phyloP scores from a whole-genome alignment of 176 grass and related monocot genomes.

The Thalia dealbata region DNA sequence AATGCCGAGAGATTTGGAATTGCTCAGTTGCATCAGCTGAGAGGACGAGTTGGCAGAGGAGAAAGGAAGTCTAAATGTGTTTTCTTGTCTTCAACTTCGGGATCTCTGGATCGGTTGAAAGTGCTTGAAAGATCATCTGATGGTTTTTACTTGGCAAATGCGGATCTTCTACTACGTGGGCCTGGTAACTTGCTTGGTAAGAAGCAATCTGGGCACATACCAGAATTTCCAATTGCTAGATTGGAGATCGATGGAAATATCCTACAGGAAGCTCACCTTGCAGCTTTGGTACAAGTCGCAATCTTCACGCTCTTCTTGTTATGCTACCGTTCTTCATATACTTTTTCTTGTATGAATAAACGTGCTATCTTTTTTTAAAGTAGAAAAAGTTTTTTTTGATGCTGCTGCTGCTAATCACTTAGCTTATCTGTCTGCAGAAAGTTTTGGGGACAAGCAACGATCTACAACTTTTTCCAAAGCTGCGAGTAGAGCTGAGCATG shows the following conservation, averaged over 20 bases:
- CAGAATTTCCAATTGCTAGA: slow-evolving; percentile 91
- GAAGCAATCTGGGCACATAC: slow-evolving; percentile 91
- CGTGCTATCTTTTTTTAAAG: too few species aligned
- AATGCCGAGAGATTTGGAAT: slow-evolving; percentile 92
- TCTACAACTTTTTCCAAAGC: slow-evolving; percentile 40
- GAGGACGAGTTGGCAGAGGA: slow-evolving; percentile 75
- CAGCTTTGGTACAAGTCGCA: slow-evolving; percentile 50
- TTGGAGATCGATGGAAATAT: slow-evolving; percentile 83
- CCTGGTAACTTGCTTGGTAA: slow-evolving; percentile 82
- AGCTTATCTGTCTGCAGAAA: slow-evolving; percentile 34
- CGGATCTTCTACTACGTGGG: slow-evolving; percentile 68
- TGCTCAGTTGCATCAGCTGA: slow-evolving; percentile 82
- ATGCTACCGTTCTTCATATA: not conserved
- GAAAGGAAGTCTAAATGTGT: slow-evolving; percentile 69
- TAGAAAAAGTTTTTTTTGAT: too few species aligned
- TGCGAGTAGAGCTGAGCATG: slow-evolving; percentile 94
- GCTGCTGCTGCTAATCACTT: not conserved
- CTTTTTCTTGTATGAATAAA: not conserved
- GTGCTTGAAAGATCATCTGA: slow-evolving; percentile 68
- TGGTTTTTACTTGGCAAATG: slow-evolving; percentile 82
- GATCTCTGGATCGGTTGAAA: slow-evolving; percentile 47
- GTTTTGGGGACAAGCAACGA: slow-evolving; percentile 68
- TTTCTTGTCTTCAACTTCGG: slow-evolving; percentile 53
- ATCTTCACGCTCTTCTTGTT: not conserved
- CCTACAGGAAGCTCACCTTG: slow-evolving; percentile 70